phyloP scores from a whole-genome alignment of 2,329 filamentous ascomycete species.

The Acarospora socialis region DNA sequence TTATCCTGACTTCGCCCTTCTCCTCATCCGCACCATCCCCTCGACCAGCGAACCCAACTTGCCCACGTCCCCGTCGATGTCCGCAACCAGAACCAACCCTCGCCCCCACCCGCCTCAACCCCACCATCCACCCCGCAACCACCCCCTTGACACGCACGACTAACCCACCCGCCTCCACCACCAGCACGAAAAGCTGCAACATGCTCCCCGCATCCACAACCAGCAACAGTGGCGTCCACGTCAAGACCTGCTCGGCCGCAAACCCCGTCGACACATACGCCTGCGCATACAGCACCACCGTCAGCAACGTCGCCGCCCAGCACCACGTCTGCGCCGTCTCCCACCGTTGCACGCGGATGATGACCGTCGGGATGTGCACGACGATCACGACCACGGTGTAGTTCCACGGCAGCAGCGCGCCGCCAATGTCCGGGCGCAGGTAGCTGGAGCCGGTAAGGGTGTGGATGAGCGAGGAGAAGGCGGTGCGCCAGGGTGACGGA shows the following conservation, averaged over 20 bases:
- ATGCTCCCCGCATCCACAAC: conserved; percentile 11
- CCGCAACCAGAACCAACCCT: too few relatives aligned
- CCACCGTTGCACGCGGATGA: conserved; percentile 11
- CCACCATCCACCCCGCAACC: too few relatives aligned
- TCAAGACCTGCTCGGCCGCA: conserved; percentile 6
- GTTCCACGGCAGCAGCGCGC: conserved; percentile 9
- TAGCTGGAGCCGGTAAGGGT: conserved; percentile 3
- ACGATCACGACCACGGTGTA: conserved; percentile 9
- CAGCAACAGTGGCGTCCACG: conserved; percentile 10
- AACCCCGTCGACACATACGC: conserved; percentile 9
- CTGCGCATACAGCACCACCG: conserved; percentile 6
- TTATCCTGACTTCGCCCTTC: too few relatives aligned
- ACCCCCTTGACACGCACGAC: too few relatives aligned
- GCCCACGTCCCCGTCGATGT: too few relatives aligned
- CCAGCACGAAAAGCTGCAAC: conserved; percentile 9
- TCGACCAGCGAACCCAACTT: too few relatives aligned
- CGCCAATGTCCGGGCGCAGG: conserved; percentile 10
- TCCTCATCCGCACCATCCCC: too few relatives aligned
- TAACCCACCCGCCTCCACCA: too few relatives aligned
- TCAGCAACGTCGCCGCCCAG: conserved; percentile 8
- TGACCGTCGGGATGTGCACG: conserved; percentile 9
- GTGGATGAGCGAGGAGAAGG: conserved; percentile 5
- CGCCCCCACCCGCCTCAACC: too few relatives aligned
- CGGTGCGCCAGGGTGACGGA: conserved; percentile 9
- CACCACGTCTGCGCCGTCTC: conserved; percentile 9